These are phyloP conservation scores for Phoma herbarum DNA, from an alignment of 2,329 filamentous ascomycete species.

Conservation along the genomic window DNA sequence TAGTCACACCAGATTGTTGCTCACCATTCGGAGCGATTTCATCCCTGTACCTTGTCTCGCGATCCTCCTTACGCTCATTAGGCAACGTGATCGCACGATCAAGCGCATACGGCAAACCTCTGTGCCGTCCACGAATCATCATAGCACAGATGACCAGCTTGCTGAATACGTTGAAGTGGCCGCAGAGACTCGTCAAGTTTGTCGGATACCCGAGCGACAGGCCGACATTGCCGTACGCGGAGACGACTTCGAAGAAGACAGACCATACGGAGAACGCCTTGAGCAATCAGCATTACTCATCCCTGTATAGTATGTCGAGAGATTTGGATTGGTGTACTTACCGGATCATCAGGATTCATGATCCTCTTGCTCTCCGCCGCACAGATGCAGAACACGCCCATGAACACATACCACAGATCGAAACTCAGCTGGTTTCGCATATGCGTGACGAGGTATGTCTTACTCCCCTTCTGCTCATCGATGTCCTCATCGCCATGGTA, in stretches of 20 bases:
- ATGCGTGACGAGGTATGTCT: constrained; percentile 43
- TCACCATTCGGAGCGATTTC: background rate
- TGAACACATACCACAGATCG: constrained; percentile 56
- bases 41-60: constrained; percentile 1
- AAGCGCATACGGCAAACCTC: constrained; percentile 62
- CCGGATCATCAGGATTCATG: constrained; percentile 48
- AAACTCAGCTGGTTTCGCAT: constrained; percentile 54
- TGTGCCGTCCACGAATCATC: constrained; percentile 65
- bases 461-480: constrained; percentile 21
- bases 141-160: constrained; percentile 64
- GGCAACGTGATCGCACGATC: constrained; percentile 56
- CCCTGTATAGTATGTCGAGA: background rate
- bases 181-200: constrained; percentile 55
- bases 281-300: background rate
- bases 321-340: constrained; percentile 2
- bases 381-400: constrained; percentile 54
- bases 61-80: constrained; percentile 14
- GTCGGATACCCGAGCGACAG: constrained; percentile 56
- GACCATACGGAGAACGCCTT: constrained; percentile 51
- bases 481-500: constrained; percentile 53
- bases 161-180: constrained; percentile 58
- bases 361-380: constrained; percentile 40
- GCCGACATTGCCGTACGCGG: constrained; percentile 51
- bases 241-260: constrained; percentile 55
- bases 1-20: background rate